phyloP scores from a whole-genome alignment of 1,284 basidiomycete genomes.

The Mycosarcoma maydis region DNA sequence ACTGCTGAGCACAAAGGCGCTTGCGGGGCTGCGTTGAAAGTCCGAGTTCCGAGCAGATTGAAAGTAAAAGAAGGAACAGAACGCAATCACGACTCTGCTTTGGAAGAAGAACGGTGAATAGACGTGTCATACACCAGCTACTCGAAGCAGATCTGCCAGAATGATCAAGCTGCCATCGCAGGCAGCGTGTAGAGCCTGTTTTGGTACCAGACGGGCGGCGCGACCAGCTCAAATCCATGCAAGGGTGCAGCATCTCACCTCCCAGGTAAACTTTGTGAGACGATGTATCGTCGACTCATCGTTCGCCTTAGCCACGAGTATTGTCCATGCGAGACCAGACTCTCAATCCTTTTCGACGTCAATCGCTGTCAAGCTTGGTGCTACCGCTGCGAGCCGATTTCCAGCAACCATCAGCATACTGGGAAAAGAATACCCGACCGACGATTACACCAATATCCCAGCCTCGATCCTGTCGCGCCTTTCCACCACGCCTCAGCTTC shows the following conservation, averaged over 20 bases:
- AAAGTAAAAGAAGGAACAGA: neutral
- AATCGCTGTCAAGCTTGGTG: neutral
- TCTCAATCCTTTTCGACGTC: slow-evolving; percentile 18
- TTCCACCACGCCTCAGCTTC: slow-evolving; percentile 74
- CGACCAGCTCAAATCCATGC: slow-evolving; percentile 35
- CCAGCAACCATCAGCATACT: slow-evolving; percentile 34
- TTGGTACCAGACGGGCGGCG: slow-evolving; percentile 19
- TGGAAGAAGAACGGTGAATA: neutral
- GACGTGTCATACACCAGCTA: too few species aligned
- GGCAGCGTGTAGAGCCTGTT: slow-evolving; percentile 23
- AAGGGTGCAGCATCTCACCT: slow-evolving; percentile 25
- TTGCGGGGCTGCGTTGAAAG: slow-evolving; percentile 6
- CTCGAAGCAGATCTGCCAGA: too few species aligned
- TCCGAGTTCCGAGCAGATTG: slow-evolving; percentile 20
- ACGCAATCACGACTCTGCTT: neutral
- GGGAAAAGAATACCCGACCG: slow-evolving; percentile 72
- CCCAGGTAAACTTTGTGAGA: slow-evolving; percentile 2
- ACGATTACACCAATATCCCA: slow-evolving; percentile 85
- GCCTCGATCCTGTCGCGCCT: slow-evolving; percentile 82
- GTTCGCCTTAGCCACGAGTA: neutral
- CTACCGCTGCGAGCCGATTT: neutral
- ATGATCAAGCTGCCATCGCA: slow-evolving; percentile 30
- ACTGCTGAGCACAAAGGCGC: slow-evolving; percentile 3
- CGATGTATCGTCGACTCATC: neutral
- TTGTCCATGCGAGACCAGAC: neutral